Conservation (phyloP, 2,329 filamentous ascomycete genomes). For the Sporothrix luriei region DNA sequence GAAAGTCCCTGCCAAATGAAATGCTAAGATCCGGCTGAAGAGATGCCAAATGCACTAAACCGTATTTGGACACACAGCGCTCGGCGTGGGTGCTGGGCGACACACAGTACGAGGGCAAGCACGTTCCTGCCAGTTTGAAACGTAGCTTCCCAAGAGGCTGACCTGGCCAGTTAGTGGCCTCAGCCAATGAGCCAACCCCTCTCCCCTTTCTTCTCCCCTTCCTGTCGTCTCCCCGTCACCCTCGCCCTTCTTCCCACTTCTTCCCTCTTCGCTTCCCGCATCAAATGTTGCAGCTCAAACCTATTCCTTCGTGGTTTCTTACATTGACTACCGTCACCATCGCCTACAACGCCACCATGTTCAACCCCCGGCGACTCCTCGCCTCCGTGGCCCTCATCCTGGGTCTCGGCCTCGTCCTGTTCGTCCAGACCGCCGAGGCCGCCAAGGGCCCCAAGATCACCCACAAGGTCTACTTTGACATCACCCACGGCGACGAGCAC, state of each 20-base stretch:
- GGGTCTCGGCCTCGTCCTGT: slow-evolving; percentile 72
- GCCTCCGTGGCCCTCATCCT: slow-evolving; percentile 75
- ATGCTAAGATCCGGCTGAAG: slow-evolving; percentile 11
- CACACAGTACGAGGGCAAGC: slow-evolving; percentile 12
- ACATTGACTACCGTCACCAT: slow-evolving; percentile 14
- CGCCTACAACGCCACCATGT: slow-evolving; percentile 56
- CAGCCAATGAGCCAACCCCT: slow-evolving; percentile 5
- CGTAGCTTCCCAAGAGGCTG: slow-evolving; percentile 32
- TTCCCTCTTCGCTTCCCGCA: not conserved
- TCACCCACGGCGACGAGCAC: slow-evolving; percentile 72
- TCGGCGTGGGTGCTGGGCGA: slow-evolving; percentile 18
- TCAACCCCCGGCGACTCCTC: slow-evolving; percentile 70
- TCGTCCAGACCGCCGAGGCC: slow-evolving; percentile 73
- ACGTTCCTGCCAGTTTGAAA: slow-evolving; percentile 31
- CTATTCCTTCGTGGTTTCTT: slow-evolving; percentile 29
- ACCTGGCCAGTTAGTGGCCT: slow-evolving; percentile 16
- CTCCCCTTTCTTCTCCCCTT: not conserved
- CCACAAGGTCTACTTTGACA: slow-evolving; percentile 90
- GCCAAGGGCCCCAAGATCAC: slow-evolving; percentile 92
- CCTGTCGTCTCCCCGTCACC: not conserved
- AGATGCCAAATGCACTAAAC: not conserved
- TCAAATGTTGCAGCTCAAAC: slow-evolving; percentile 21
- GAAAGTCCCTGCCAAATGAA: not conserved
- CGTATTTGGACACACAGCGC: not conserved
- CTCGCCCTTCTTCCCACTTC: not conserved